Base-by-base conservation (phyloP, 2,329 filamentous ascomycete species). In the Xylariaceae sp. region DNA sequence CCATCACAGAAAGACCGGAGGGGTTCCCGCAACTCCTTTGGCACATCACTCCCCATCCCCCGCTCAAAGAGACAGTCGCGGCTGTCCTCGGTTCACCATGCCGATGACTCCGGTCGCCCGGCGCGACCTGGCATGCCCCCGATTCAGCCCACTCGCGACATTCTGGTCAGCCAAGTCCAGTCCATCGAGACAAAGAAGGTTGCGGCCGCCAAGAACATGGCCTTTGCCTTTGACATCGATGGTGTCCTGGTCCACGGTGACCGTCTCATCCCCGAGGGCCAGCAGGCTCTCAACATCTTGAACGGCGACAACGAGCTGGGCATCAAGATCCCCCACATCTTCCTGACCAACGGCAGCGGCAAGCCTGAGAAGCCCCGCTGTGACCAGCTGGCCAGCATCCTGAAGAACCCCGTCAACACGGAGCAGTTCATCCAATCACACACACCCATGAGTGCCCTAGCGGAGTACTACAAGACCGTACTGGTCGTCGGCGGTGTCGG, bases 161-260 rank as follows among this genome's bases (percentile, higher is more conserved):
- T 88, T 46, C 68, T 88, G 47, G 81, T 80, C 29, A 78, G 81
- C 3, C 83, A 87, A 64, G 71, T 87, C 16, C 85, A 89, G 66
- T 78, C 82, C 49, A 69, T 87, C 50, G 72, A 76, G 52, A 64
- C 74, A 42, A 76, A 82, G 53, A 86, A 85, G 68, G 83, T 85
- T 13, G 66, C 67, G 22, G 74, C 76, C 43, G 84, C 83, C 44
- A 88, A 88, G 74, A 82, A 88, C 68, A 87, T 89, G 83, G 82
- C 83, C 6, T 89, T 89, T 51, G 85, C 83, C 55, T 90, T 89
- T 50, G 86, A 89, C 64, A 83, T 85, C 45, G 86, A 89, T 55
- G 85, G 84, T 69, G 84, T 89, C 44, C 72, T 88, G 18, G 83
- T 87, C 42, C 83, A 87, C 64, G 83, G 83, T 56, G 82, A 84